Conservation (phyloP, 2,329 filamentous ascomycete species). For the Phymatotrichopsis omnivora region DNA sequence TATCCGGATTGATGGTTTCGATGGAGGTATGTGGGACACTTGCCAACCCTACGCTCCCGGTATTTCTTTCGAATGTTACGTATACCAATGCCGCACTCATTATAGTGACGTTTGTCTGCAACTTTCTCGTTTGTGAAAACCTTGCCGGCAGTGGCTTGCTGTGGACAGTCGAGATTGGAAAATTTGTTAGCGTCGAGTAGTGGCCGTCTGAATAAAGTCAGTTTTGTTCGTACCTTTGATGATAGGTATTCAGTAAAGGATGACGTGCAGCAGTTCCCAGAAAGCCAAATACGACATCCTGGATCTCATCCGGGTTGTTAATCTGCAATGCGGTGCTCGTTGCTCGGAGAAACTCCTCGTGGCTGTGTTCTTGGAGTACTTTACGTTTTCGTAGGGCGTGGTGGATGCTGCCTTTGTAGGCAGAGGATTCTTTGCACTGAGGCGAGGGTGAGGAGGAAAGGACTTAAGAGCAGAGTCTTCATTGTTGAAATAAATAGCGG, state of each 20-base stretch:
- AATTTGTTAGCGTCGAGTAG: constrained; percentile 42
- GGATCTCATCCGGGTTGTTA: constrained; percentile 43
- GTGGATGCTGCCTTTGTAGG: constrained; percentile 4
- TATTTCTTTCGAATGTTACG: constrained; percentile 51
- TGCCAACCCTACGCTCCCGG: constrained; percentile 46
- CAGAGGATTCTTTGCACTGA: neutral
- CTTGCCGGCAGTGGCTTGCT: constrained; percentile 49
- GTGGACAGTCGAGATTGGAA: constrained; percentile 47
- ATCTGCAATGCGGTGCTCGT: constrained; percentile 39
- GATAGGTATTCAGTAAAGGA: too few relatives aligned
- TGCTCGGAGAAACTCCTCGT: constrained; percentile 42
- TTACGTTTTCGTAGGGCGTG: constrained; percentile 36
- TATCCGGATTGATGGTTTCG: constrained; percentile 53
- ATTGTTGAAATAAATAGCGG: too few relatives aligned
- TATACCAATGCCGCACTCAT: constrained; percentile 47
- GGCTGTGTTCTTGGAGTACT: constrained; percentile 49
- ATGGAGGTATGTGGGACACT: constrained; percentile 48
- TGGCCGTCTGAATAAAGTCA: constrained; percentile 35
- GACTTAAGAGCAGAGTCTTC: too few relatives aligned
- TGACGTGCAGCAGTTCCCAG: constrained; percentile 43
- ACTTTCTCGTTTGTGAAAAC: constrained; percentile 53
- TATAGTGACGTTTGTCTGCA: constrained; percentile 43
- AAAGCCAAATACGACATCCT: constrained; percentile 44
- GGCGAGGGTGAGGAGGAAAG: constrained; percentile 6
- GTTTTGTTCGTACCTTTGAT: neutral